phyloP scores from a whole-genome alignment of 352 stramenopile species.

The Phytopythium kandeliae region DNA sequence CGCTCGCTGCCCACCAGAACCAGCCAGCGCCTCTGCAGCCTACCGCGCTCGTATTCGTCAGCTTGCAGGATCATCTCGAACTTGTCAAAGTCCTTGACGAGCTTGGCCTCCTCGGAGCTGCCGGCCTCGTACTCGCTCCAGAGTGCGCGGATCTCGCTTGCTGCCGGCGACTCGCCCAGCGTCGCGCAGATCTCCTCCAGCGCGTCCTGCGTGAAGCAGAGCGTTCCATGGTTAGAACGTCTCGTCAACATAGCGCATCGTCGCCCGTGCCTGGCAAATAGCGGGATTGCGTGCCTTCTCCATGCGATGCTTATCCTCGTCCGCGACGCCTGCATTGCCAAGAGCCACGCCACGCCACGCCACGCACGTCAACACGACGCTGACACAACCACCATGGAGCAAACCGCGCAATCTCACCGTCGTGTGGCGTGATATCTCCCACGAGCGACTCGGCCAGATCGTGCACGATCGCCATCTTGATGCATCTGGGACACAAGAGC shows the following conservation, averaged over 20 bases:
- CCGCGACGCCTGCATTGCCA: slow-evolving; percentile 55
- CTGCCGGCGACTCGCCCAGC: slow-evolving; percentile 46
- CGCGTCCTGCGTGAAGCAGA: slow-evolving; percentile 45
- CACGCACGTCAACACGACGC: neutral
- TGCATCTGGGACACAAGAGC: slow-evolving; percentile 32
- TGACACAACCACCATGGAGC: neutral
- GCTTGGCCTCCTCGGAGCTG: slow-evolving; percentile 70
- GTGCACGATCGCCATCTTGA: slow-evolving; percentile 92
- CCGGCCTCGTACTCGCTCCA: slow-evolving; percentile 89
- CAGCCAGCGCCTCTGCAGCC: too few relatives aligned
- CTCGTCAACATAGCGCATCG: too few relatives aligned
- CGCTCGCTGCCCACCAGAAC: too few relatives aligned
- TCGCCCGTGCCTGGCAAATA: too few relatives aligned
- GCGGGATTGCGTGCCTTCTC: too few relatives aligned
- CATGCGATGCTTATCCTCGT: slow-evolving; percentile 87
- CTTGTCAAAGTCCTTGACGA: slow-evolving; percentile 95
- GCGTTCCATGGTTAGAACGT: too few relatives aligned
- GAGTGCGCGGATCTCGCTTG: slow-evolving; percentile 59
- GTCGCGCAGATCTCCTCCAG: slow-evolving; percentile 62
- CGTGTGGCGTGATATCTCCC: slow-evolving; percentile 91
- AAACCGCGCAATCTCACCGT: slow-evolving; percentile 28
- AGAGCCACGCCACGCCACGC: neutral
- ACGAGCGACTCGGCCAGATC: slow-evolving; percentile 92
- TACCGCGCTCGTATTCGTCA: slow-evolving; percentile 89
- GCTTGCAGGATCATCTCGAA: slow-evolving; percentile 95